phyloP scores from a whole-genome alignment of 2,329 filamentous ascomycete genomes.

The Clarireedia hainanense region DNA sequence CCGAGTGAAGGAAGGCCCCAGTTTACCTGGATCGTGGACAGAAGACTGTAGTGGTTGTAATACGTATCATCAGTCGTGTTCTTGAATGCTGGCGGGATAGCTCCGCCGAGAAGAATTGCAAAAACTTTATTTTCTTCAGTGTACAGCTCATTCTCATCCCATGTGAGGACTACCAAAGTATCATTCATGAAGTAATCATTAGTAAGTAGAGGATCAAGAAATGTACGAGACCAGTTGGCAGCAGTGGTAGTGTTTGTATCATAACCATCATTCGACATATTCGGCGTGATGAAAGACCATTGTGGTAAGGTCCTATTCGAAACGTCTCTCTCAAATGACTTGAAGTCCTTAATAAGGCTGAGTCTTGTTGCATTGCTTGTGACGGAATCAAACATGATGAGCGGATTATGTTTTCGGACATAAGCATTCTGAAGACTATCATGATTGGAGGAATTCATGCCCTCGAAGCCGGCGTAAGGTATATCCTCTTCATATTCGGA shows the following conservation, averaged over 20 bases:
- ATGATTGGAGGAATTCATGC: slow-evolving; percentile 42
- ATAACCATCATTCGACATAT: slow-evolving; percentile 60
- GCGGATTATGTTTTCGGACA: slow-evolving; percentile 54
- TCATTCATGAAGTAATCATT: slow-evolving; percentile 42
- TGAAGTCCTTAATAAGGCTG: slow-evolving; percentile 53
- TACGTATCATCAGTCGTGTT: slow-evolving; percentile 43
- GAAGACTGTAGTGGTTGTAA: slow-evolving; percentile 36
- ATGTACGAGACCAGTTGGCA: slow-evolving; percentile 41
- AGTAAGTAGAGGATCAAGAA: slow-evolving; percentile 43
- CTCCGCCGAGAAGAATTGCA: slow-evolving; percentile 45
- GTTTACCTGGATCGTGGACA: slow-evolving; percentile 33
- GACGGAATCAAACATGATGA: slow-evolving; percentile 45
- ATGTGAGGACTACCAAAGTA: slow-evolving; percentile 48
- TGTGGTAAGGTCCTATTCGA: slow-evolving; percentile 50
- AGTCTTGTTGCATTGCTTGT: slow-evolving; percentile 43
- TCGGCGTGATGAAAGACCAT: slow-evolving; percentile 53
- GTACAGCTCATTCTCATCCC: slow-evolving; percentile 47
- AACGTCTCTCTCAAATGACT: slow-evolving; percentile 51
- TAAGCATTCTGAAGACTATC: slow-evolving; percentile 50
- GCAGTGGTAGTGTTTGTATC: slow-evolving; percentile 42
- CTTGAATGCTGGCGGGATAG: slow-evolving; percentile 37
- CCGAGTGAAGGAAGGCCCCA: slow-evolving; percentile 35
- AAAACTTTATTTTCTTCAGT: slow-evolving; percentile 42
- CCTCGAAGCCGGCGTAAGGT: slow-evolving; percentile 41
- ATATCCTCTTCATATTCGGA: slow-evolving; percentile 47